phyloP scores from a whole-genome alignment of 306 rosid genomes.

The Adenanthera pavonina region DNA sequence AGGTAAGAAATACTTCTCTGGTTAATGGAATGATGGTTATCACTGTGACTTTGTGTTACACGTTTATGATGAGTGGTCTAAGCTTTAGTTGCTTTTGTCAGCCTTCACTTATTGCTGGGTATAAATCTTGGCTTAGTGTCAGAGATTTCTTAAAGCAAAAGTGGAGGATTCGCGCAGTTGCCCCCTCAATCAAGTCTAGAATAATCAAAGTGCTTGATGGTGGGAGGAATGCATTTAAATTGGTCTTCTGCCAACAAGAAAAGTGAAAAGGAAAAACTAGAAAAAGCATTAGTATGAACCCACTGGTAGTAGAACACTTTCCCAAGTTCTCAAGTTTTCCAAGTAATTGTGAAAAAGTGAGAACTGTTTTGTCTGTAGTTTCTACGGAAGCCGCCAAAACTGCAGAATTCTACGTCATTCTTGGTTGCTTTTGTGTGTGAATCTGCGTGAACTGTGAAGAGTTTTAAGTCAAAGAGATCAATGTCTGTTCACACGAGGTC shows the following conservation, averaged over 20 bases:
- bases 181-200: slow-evolving; percentile 19
- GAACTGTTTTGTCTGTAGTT: slow-evolving; percentile 15
- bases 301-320: not conserved
- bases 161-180: too few species aligned
- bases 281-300: slow-evolving; percentile 19
- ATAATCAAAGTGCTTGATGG: slow-evolving; percentile 33
- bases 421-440: slow-evolving; percentile 35
- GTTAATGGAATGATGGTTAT: not conserved
- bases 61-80: not conserved
- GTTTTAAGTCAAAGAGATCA: not conserved
- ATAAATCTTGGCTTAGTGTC: too few species aligned
- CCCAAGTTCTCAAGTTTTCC: not conserved
- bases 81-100: not conserved
- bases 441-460: slow-evolving; percentile 16
- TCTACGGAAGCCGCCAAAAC: slow-evolving; percentile 32
- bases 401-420: not conserved
- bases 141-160: too few species aligned
- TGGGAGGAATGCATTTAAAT: slow-evolving; percentile 1
- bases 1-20: too few species aligned
- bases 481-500: slow-evolving; percentile 37
- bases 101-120: too few species aligned
- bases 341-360: slow-evolving; percentile 1
- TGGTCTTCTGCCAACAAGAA: slow-evolving; percentile 5
- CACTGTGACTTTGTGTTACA: not conserved
- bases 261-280: slow-evolving; percentile 26